phyloP scores from a whole-genome alignment of 192 early-diverging fungal genomes.

The Coemansia sp. region DNA sequence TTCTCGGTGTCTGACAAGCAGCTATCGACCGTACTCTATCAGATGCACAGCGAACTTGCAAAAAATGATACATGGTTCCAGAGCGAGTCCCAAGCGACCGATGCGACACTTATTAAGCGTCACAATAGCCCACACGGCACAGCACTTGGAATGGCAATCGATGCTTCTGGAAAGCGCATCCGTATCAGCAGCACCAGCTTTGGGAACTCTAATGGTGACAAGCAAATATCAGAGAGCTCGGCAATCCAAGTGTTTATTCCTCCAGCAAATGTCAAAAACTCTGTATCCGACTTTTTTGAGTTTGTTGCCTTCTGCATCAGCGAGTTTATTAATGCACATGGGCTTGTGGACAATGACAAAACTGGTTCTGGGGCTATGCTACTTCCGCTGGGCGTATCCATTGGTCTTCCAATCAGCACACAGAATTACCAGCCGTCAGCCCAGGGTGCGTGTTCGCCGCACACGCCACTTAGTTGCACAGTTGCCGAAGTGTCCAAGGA shows the following conservation, averaged over 20 bases:
- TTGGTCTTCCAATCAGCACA: conserved; percentile 85
- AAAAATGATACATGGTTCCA: conserved; percentile 50
- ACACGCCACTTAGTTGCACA: conserved; percentile 41
- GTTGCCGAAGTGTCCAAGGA: conserved; percentile 51
- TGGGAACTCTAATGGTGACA: conserved; percentile 52
- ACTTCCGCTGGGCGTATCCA: conserved; percentile 76
- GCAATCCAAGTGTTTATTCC: conserved; percentile 58
- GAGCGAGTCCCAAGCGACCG: conserved; percentile 67
- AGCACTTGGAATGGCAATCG: conserved; percentile 85
- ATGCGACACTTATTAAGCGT: conserved; percentile 35
- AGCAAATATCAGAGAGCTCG: conserved; percentile 18
- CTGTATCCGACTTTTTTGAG: conserved; percentile 58
- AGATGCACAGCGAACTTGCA: conserved; percentile 56
- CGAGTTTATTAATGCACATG: conserved; percentile 61
- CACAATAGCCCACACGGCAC: conserved; percentile 71
- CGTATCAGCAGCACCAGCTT: conserved; percentile 80
- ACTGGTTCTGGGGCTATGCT: conserved; percentile 30
- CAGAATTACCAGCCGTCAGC: background rate
- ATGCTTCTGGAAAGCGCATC: conserved; percentile 77
- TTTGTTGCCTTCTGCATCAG: conserved; percentile 83
- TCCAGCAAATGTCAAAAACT: conserved; percentile 40
- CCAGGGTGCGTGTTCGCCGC: background rate
- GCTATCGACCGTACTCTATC: conserved; percentile 11
- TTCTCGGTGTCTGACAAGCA: conserved; percentile 24
- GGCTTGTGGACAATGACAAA: no score